These are phyloP conservation scores for Rhizophlyctis rosea DNA, from an alignment of 192 early-diverging fungal genomes.

Conservation along the genomic window DNA sequence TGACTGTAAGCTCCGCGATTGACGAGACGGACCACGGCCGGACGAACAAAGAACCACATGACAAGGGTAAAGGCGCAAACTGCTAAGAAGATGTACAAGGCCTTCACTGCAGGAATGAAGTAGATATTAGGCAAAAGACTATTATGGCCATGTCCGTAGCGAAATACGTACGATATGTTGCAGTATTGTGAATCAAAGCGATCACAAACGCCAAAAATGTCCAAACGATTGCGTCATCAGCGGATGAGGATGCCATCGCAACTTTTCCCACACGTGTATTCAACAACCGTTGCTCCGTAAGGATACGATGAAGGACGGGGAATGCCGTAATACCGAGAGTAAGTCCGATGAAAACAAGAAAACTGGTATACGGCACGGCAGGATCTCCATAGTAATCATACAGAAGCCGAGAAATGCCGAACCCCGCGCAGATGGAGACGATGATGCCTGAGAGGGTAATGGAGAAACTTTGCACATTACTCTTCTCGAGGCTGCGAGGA, in stretches of 20 bases:
- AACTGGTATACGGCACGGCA: slow-evolving; percentile 72
- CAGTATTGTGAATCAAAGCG: slow-evolving; percentile 76
- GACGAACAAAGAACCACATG: slow-evolving; percentile 64
- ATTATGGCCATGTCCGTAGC: no score
- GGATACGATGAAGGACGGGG: slow-evolving; percentile 86
- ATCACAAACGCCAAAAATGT: slow-evolving; percentile 54
- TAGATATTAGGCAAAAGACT: no score
- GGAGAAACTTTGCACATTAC: no score
- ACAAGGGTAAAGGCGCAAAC: slow-evolving; percentile 61
- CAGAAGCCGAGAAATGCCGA: no score
- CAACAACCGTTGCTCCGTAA: slow-evolving; percentile 80
- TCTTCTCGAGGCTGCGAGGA: no score
- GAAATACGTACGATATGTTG: no score
- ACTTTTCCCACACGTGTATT: slow-evolving; percentile 59
- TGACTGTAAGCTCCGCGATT: background rate
- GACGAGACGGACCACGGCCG: slow-evolving; percentile 45
- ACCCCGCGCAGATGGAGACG: no score
- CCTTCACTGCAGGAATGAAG: no score
- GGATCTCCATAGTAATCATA: no score
- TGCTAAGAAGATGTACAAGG: slow-evolving; percentile 75
- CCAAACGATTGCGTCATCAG: slow-evolving; percentile 84
- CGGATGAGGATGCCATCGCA: slow-evolving; percentile 73
- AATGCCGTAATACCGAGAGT: slow-evolving; percentile 90
- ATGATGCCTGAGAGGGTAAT: no score
- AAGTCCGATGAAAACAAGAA: slow-evolving; percentile 79